phyloP scores from a whole-genome alignment of 441 rosid species.

The Theobroma grandiflorum region DNA sequence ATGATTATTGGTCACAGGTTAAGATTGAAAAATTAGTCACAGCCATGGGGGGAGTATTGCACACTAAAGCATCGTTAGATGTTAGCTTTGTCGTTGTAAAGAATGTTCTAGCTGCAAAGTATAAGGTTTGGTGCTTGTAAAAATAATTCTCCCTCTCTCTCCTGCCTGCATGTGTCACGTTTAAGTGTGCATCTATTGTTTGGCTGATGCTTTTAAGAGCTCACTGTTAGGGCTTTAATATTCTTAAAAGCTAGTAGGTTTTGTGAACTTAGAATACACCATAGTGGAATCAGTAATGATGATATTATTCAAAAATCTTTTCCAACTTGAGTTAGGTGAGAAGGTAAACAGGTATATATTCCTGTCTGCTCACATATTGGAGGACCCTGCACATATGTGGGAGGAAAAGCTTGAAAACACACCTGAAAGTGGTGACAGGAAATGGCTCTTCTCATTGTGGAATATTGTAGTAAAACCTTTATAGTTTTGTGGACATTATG shows the following conservation, averaged over 20 bases:
- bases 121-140: constrained; percentile 67
- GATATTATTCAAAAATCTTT: not conserved
- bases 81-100: constrained; percentile 88
- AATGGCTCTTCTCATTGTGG: not conserved
- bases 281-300: not conserved
- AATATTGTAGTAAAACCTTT: not conserved
- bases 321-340: constrained; percentile 9
- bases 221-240: not conserved
- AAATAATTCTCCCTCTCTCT: not conserved
- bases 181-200: not conserved
- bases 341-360: not conserved
- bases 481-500: not conserved
- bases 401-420: not conserved
- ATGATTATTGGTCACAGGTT: constrained; percentile 55
- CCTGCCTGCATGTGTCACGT: not conserved
- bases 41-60: constrained; percentile 88
- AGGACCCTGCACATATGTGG: not conserved
- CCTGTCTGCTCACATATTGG: not conserved
- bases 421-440: constrained; percentile 6
- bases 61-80: constrained; percentile 67
- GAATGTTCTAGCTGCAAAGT: constrained; percentile 96
- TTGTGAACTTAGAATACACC: constrained; percentile 13
- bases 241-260: constrained; percentile 10
- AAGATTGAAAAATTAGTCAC: constrained; percentile 80
- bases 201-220: not conserved